Evolutionary conservation across 2,329 filamentous ascomycete species (phyloP), one percentile per base, ranked within the genome.

Genomic region (Dryadomyces sulphureus): DNA sequence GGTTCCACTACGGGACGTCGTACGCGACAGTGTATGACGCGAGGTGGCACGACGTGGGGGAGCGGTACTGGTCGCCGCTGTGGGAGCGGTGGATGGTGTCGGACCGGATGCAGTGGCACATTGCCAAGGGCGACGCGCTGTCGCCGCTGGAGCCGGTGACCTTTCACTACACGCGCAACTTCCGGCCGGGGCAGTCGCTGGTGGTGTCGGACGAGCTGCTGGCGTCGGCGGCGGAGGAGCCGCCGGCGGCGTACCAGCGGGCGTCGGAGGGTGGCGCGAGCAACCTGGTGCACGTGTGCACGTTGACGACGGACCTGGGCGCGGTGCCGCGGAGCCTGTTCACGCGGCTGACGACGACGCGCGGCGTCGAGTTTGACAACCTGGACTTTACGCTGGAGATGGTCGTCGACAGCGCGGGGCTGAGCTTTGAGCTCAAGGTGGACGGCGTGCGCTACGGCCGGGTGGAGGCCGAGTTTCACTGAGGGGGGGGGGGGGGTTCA

Each of bases 141-240:
- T 87, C 81, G 7, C 79, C 84, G n/a, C 66, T 77, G 1, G 70
- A 75, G 1, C 84, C 84, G 0, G 81, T 89, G 48, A 82, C 81
- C 2, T 89, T 90, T 63, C 84, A 89, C 66, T 90, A 89, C 63
- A 89, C 84, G 3, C 79, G 84, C 50, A 90, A 89, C 61, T 90
- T 90, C 64, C 76, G 83, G 1, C 82, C 83, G 0, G 80, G 81
- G 0, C 84, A 89, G 61, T 84, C 80, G 0, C 72, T 88, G 7
- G 63, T 86, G 4, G 84, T 90, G 6, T 84, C 84, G 44, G 84
- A 90, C 60, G 84, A 90, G 55, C 66, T 90, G 34, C 85, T 89
- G 49, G 82, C 81, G 4, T 86, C 80, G 54, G 81, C 84, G 47
- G 71, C 74, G 4, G 82, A 88, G 51, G 69, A 70, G 45, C 79